Evolutionary conservation across 202 grass and related monocot species (phyloP).

Genomic region (Eragrostis tef): DNA sequence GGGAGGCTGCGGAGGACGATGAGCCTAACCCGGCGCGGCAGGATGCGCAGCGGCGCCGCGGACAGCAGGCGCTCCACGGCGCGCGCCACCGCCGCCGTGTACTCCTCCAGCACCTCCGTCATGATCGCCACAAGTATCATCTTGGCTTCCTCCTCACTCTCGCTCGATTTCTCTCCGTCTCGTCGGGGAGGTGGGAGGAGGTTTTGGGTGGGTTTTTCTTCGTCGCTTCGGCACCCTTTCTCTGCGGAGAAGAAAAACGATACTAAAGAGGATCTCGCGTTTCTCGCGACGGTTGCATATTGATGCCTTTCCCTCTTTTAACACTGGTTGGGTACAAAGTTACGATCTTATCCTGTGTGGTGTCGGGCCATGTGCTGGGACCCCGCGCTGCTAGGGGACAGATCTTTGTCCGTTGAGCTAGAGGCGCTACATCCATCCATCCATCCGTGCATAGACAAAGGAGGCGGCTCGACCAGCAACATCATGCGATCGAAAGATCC

Average conservation of each 20-base stretch:
- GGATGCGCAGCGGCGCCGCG: conserved; percentile 20
- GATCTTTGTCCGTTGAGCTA: not conserved
- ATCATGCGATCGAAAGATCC: too few relatives aligned
- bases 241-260: not conserved
- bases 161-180: not conserved
- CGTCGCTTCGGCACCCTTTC: too few relatives aligned
- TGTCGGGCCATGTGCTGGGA: not conserved
- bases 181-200: too few relatives aligned
- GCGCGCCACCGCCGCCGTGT: conserved; percentile 60
- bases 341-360: not conserved
- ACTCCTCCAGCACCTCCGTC: conserved; percentile 58
- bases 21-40: conserved; percentile 48
- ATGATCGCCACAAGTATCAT: conserved; percentile 57
- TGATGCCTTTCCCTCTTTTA: not conserved
- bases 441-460: too few relatives aligned
- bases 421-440: too few relatives aligned
- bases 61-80: conserved; percentile 53
- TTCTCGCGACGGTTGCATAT: too few relatives aligned
- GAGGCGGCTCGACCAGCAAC: too few relatives aligned
- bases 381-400: not conserved
- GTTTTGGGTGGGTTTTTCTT: too few relatives aligned
- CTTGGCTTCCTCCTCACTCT: not conserved
- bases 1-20: conserved; percentile 51
- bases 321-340: too few relatives aligned
- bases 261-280: too few relatives aligned